phyloP scores from a whole-genome alignment of 768 basidiomycete genomes.

The Russula virescens region DNA sequence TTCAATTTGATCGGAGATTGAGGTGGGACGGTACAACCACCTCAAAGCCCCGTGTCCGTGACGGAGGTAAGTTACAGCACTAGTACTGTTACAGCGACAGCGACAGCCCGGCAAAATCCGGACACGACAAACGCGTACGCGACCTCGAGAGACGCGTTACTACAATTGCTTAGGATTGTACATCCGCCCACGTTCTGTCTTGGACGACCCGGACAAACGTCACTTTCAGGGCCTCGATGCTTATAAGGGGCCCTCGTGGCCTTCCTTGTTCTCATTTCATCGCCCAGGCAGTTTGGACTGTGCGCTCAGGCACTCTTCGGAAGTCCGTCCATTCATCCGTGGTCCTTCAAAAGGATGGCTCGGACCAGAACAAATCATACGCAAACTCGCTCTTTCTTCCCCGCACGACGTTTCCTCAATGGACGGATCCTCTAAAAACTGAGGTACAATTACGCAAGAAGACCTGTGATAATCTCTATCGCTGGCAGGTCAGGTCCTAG shows the following conservation, averaged over 20 bases:
- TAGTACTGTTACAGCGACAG: too few species aligned
- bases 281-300: neutral
- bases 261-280: neutral
- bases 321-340: neutral
- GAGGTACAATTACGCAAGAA: constrained; percentile 53
- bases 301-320: neutral
- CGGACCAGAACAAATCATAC: constrained; percentile 35
- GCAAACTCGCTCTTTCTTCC: constrained; percentile 72
- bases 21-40: too few species aligned
- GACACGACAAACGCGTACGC: neutral
- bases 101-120: neutral
- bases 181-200: neutral
- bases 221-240: neutral
- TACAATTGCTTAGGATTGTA: too few species aligned
- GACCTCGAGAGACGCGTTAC: too few species aligned
- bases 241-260: neutral
- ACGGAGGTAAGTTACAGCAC: too few species aligned
- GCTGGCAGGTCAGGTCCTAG: constrained; percentile 58
- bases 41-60: too few species aligned
- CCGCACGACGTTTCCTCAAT: constrained; percentile 71
- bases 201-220: neutral
- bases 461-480: constrained; percentile 71
- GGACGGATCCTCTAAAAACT: constrained; percentile 57
- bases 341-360: neutral
- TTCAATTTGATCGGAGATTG: too few species aligned